Base-by-base conservation (phyloP, 2,329 filamentous ascomycete genomes). In the Herpomyces periplanetae region DNA sequence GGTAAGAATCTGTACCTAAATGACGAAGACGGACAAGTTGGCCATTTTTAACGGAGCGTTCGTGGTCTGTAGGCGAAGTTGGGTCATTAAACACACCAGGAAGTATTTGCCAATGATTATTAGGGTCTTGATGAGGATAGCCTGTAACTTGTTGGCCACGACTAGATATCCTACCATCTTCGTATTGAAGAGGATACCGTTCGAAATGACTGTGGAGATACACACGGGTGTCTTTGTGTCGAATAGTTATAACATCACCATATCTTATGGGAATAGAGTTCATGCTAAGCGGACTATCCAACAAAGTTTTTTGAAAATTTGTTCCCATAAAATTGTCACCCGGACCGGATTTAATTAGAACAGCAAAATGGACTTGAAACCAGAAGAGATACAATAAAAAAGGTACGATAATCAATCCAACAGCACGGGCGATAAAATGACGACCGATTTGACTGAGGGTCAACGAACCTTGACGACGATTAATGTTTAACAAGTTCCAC, bases 331-430 rank as follows among this genome's bases (percentile, higher is more conserved):
- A 96, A 33, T 91, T 75, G 34, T 96, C 80, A 20, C 80, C 80
- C 17, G 80, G 75, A 13, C 80, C 80, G 20, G 80, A 91, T 24
- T 61, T 53, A 27, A 45, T 62, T 25, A 96, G 50, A 30, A 96
- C 68, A 17, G 68, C 51, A 38, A 96, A 96, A 43, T 96, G 80
- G 12, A 96, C 73, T 49, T 96, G 80, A 59, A 96, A 96, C 80
- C 80, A 96, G 50, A 96, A 91, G 17, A 96, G 54, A 41, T 96
- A 96, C 42, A 96, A 84, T 33, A 91, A 48, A 48, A 96, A 88
- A 7, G 80, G 80, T 28, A 91, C 54, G 28, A 87, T 37, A 30
- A 91, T 68, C 21, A 96, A 47, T 7, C 65, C 73, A 26, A 84
- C 45, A n/a, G 60, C 54, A 20, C 80, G 65, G 25, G 80, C 80